Percentiles rank a stretch among this genome's conserved stretches.
These are phyloP conservation scores for Colletotrichum tamarilloi DNA, from an alignment of 2,329 filamentous ascomycete species.

Conservation along the genomic window DNA sequence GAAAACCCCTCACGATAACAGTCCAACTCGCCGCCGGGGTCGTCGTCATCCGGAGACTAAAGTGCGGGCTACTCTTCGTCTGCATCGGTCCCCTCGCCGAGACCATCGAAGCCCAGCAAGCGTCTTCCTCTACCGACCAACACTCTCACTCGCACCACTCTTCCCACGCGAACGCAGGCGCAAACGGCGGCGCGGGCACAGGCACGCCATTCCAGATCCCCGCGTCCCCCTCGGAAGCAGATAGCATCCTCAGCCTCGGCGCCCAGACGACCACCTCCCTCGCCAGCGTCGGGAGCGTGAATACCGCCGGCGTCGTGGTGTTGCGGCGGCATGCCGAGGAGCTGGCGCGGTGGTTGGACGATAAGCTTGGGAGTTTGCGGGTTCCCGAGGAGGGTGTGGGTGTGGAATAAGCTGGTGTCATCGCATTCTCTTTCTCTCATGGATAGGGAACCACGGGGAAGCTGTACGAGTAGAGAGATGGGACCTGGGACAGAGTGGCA, in stretches of 20 bases:
- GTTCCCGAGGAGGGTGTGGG: constrained; percentile 65
- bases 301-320: constrained; percentile 58
- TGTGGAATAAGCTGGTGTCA: constrained; percentile 38
- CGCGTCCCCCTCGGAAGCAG: constrained; percentile 56
- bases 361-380: constrained; percentile 64
- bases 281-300: constrained; percentile 50
- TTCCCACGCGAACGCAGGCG: constrained; percentile 19
- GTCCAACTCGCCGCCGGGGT: constrained; percentile 69
- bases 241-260: constrained; percentile 58
- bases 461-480: neutral
- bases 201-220: constrained; percentile 39
- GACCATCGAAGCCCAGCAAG: constrained; percentile 32
- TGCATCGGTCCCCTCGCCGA: constrained; percentile 63
- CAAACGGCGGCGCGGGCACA: constrained; percentile 42
- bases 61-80: constrained; percentile 71
- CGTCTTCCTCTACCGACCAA: constrained; percentile 11
- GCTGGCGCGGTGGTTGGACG: constrained; percentile 69
- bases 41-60: constrained; percentile 67
- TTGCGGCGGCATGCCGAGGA: constrained; percentile 69
- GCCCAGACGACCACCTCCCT: constrained; percentile 56
- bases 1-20: constrained; percentile 59
- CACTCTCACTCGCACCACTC: constrained; percentile 37
- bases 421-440: neutral
- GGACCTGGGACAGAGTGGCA: too few relatives aligned
- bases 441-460: neutral